These are phyloP conservation scores for Anaeramoeba ignava DNA, from an alignment of 78 protist species.

Conservation along the genomic window DNA sequence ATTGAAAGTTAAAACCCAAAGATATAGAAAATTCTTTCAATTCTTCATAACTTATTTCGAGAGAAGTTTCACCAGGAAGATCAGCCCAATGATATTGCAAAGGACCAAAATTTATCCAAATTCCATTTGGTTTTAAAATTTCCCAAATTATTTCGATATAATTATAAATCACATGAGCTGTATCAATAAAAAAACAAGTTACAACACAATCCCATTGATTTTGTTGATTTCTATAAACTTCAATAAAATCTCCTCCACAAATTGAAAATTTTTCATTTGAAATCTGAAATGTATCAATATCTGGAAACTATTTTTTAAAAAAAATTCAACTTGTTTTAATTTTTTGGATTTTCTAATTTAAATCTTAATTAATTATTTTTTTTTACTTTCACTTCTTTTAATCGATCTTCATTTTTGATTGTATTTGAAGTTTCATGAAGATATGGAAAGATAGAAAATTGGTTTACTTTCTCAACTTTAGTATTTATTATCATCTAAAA, in stretches of 20 bases:
- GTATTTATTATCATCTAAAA: too few species aligned
- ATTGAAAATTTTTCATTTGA: background rate
- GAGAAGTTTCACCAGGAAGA: background rate
- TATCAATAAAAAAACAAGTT: constrained; percentile 86
- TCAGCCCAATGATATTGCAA: background rate
- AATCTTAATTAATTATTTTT: too few species aligned
- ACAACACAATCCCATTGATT: constrained; percentile 51
- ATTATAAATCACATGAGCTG: constrained; percentile 70
- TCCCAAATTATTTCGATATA: constrained; percentile 54
- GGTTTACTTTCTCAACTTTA: background rate
- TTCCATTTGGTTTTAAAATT: constrained; percentile 55
- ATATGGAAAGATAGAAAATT: background rate
- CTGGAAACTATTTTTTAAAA: too few species aligned
- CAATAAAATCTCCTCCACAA: constrained; percentile 8
- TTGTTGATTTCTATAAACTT: background rate
- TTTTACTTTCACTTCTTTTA: background rate
- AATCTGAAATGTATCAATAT: background rate
- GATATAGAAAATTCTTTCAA: background rate
- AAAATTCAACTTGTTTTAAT: too few species aligned
- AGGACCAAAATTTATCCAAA: constrained; percentile 66
- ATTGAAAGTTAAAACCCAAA: background rate
- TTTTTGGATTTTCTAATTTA: too few species aligned
- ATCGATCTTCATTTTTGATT: background rate
- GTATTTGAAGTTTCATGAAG: background rate
- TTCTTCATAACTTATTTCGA: background rate